A percentile compares a stretch with the other conserved stretches of the same genome.
phyloP scores from a whole-genome alignment of 2,329 filamentous ascomycete genomes.

The Geosmithia morbida region DNA sequence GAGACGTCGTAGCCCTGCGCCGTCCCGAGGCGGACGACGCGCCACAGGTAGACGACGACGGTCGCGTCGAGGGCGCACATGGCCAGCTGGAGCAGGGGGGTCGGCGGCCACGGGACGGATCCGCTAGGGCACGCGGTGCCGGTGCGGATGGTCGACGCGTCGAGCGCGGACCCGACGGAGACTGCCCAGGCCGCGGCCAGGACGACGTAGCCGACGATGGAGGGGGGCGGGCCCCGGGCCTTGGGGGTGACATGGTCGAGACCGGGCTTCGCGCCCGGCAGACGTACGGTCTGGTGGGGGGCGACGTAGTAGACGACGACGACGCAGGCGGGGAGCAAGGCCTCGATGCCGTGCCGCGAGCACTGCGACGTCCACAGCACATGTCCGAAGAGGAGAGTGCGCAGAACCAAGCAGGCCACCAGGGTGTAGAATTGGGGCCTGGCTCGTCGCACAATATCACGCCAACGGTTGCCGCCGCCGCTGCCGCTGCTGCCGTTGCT shows the following conservation, averaged over 20 bases:
- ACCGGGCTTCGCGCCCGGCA: not conserved
- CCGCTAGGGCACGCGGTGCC: slow-evolving; percentile 6
- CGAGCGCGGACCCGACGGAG: not conserved
- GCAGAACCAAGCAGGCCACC: not conserved
- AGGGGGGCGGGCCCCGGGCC: not conserved
- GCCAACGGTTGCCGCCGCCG: not conserved
- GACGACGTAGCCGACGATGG: slow-evolving; percentile 2
- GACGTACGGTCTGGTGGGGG: slow-evolving; percentile 4
- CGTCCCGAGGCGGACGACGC: slow-evolving; percentile 7
- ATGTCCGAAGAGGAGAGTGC: slow-evolving; percentile 1
- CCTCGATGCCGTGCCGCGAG: slow-evolving; percentile 3
- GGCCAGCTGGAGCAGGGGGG: slow-evolving; percentile 7
- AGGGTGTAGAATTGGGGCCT: not conserved
- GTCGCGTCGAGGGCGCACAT: slow-evolving; percentile 15
- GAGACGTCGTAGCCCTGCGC: slow-evolving; percentile 9
- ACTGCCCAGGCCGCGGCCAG: slow-evolving; percentile 3
- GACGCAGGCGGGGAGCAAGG: slow-evolving; percentile 12
- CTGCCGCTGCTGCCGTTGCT: not conserved
- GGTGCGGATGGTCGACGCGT: slow-evolving; percentile 5
- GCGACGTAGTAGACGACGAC: not conserved
- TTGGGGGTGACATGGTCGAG: not conserved
- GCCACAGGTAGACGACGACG: slow-evolving; percentile 12
- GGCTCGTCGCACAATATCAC: not conserved
- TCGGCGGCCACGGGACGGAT: slow-evolving; percentile 2
- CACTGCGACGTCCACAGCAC: slow-evolving; percentile 1